These are phyloP conservation scores for Aspergillus niger DNA, from an alignment of 2,329 filamentous ascomycete species.

Conservation along the genomic window DNA sequence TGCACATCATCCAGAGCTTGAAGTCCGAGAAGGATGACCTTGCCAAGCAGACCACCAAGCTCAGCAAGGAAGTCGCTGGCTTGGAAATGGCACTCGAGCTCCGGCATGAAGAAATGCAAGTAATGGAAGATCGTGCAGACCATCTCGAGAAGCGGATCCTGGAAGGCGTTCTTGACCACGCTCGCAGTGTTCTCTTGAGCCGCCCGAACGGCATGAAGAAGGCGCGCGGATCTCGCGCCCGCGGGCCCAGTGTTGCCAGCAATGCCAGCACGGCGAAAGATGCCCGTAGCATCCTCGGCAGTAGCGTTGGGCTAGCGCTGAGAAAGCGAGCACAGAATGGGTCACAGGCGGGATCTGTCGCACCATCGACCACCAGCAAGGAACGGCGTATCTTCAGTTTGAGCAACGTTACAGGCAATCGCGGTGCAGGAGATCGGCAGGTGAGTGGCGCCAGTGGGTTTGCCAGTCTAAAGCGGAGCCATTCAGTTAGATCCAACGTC, in stretches of 20 bases:
- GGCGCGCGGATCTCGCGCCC: slow-evolving; percentile 47
- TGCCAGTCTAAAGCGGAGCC: slow-evolving; percentile 71
- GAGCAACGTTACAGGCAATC: slow-evolving; percentile 82
- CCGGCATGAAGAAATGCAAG: slow-evolving; percentile 83
- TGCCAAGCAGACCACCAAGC: slow-evolving; percentile 72
- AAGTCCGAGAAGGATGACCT: slow-evolving; percentile 65
- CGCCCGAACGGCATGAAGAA: slow-evolving; percentile 62
- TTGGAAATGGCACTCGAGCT: slow-evolving; percentile 88
- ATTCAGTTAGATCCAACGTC: slow-evolving; percentile 70
- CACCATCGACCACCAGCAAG: slow-evolving; percentile 52
- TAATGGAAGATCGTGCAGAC: slow-evolving; percentile 89
- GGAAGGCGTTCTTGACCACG: slow-evolving; percentile 95
- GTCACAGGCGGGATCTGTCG: slow-evolving; percentile 44
- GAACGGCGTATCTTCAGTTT: slow-evolving; percentile 84
- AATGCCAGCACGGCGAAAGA: slow-evolving; percentile 39
- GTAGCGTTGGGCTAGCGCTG: slow-evolving; percentile 49
- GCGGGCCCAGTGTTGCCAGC: slow-evolving; percentile 38
- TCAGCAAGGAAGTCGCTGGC: slow-evolving; percentile 83
- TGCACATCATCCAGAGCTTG: slow-evolving; percentile 55
- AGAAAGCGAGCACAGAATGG: slow-evolving; percentile 55
- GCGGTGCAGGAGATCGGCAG: slow-evolving; percentile 36
- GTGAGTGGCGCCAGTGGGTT: slow-evolving; percentile 41
- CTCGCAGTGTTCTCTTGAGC: slow-evolving; percentile 77
- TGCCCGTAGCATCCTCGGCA: slow-evolving; percentile 41
- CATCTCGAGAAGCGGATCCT: slow-evolving; percentile 87